Base-by-base conservation (phyloP, 2,329 filamentous ascomycete genomes). In the Trichoderma cornu-damae region DNA sequence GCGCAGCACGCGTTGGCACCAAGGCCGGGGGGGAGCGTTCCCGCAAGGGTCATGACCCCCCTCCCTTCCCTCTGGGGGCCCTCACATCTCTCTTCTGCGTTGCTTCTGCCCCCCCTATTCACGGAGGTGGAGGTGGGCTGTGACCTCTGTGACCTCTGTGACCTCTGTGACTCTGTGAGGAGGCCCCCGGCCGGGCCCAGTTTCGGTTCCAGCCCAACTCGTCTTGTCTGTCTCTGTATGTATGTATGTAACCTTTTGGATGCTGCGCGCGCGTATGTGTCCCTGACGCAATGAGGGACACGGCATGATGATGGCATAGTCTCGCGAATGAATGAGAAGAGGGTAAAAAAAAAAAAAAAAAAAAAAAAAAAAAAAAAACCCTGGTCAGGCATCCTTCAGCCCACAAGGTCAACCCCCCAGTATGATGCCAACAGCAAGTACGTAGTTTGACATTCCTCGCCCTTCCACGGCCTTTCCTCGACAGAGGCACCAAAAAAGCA, bases 281-380 rank as follows among this genome's bases (percentile, higher is more conserved):
- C 40, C 51, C 48, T 58, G 56, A 58, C 56, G 56, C 56, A 58
- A 58, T 58, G 12, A 44, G 28, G 18, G 30, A 44, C 6, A 43
- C 16, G 44, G 20, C 49, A 43, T 51, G 34, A 53, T 53, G 50
- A 53, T 53, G 50, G 50, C 50, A 53, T 53, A 35, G 28, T 1
- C 2, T 16, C n/a, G 12, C n/a, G 9, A 44, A n/a, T 37, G 47
- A 50, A 50, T n/a, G 14, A 35, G 8, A 32, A 12, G 9, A 6
- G 5, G 8, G n/a, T n/a, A n/a, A n/a, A n/a, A n/a, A n/a, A n/a
- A n/a, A n/a, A n/a, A n/a, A n/a, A n/a, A n/a, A n/a, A n/a, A n/a
- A n/a, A n/a, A n/a, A n/a, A n/a, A n/a, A n/a, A n/a, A n/a, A n/a
- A n/a, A n/a, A n/a, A n/a, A n/a, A n/a, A n/a, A 30, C 46, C 47